These are phyloP conservation scores for Fragilaria radians DNA, from an alignment of 108 stramenopile species.

Conservation along the genomic window DNA sequence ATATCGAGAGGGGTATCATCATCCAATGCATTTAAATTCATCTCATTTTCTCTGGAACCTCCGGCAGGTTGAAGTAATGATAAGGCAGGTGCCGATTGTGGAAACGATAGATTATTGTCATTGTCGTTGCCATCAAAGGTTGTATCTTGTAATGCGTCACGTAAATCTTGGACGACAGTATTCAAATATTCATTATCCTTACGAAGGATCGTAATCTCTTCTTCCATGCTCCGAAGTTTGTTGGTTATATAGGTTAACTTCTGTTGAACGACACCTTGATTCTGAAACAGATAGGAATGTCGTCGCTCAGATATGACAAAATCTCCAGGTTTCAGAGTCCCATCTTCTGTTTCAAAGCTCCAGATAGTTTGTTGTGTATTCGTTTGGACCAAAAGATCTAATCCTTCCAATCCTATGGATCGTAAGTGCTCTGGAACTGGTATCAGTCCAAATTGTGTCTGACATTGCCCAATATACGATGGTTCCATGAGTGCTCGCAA, in stretches of 20 bases:
- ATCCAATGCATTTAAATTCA: neutral
- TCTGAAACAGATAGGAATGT: neutral
- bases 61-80: too few relatives aligned
- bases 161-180: neutral
- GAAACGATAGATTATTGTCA: neutral
- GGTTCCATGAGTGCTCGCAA: constrained; percentile 29
- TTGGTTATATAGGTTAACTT: neutral
- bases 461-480: neutral
- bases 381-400: neutral
- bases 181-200: neutral
- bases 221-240: neutral
- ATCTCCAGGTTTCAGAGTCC: neutral
- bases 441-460: neutral
- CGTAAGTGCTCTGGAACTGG: neutral
- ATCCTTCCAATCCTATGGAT: neutral
- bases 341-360: neutral
- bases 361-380: neutral
- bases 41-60: too few relatives aligned
- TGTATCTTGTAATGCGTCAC: neutral
- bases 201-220: neutral
- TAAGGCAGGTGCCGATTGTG: neutral
- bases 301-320: neutral
- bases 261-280: neutral
- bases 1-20: neutral
- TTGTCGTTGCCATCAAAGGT: neutral